Evolutionary conservation across 441 rosid species (phyloP), one percentile per base, ranked within the genome.

Genomic region (Iberis amara): DNA sequence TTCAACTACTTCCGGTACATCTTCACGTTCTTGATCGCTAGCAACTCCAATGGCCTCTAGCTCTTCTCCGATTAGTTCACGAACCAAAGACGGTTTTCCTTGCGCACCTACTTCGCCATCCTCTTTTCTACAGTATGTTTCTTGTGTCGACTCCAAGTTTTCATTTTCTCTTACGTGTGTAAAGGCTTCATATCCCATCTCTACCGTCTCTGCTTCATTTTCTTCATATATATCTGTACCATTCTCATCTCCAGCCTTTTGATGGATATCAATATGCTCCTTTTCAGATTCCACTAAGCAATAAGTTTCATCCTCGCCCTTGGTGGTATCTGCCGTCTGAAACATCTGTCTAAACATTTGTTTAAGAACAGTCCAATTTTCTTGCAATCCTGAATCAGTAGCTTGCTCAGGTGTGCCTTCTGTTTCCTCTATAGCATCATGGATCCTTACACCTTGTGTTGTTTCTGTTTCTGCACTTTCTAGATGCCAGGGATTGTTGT

Each of bases 41-140:
- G 44, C 65, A 65, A 71, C 65, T 75, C 60, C 81, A 56, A 12
- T 65, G 68, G 52, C 61, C 40, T 62, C 61, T 47, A 73, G 64
- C 51, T 69, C 77, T 55, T 65, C 68, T 61, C 55, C 75, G 57
- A 54, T 68, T 52, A 73, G 78, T 59, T 73, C 57, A 37, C 67
- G 44, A 40, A 66, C 76, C 55, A 39, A 61, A 39, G 59, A 68
- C 45, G 64, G 53, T 63, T 60, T 65, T 44, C 58, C 59, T 56
- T 18, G 68, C 65, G 67, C 71, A 44, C 50, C 64, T 42, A 32
- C 40, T 39, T 43, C 55, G 38, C 15, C 69, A 40, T 68, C 68
- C 32, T 59, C 78, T 48, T 68, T 68, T 38, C 65, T 32, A 28
- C 13, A 51, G 64, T 56, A 35, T 37, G 48, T 49, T 52, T 60